Conservation (phyloP, 2,329 filamentous ascomycete species). For the Aspergillus vadensis region DNA sequence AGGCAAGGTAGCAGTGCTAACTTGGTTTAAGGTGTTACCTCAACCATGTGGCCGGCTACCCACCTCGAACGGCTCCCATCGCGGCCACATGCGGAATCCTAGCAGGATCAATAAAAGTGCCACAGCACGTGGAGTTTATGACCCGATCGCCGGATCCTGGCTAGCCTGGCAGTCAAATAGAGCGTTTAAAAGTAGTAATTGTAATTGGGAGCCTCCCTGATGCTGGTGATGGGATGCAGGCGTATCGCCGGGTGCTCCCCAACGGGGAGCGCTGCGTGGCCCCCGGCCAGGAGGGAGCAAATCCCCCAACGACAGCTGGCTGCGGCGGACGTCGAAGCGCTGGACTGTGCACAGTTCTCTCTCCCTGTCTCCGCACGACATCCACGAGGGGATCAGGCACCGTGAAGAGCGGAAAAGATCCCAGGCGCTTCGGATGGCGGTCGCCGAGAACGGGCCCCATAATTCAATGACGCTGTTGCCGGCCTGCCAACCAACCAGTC, state of each 20-base stretch:
- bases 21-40: neutral
- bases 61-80: slow-evolving; percentile 1
- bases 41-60: slow-evolving; percentile 11
- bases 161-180: slow-evolving; percentile 10
- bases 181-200: slow-evolving; percentile 5
- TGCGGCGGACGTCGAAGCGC: slow-evolving; percentile 8
- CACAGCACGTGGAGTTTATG: slow-evolving; percentile 20
- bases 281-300: neutral
- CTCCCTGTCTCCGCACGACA: slow-evolving; percentile 1
- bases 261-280: neutral
- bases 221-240: neutral
- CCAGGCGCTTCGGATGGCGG: slow-evolving; percentile 17
- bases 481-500: neutral
- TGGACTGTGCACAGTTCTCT: slow-evolving; percentile 10
- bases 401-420: slow-evolving; percentile 12
- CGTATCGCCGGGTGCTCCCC: neutral
- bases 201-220: neutral
- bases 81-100: slow-evolving; percentile 10
- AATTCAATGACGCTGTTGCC: slow-evolving; percentile 9
- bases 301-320: neutral
- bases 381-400: slow-evolving; percentile 15
- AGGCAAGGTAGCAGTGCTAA: neutral
- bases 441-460: slow-evolving; percentile 24
- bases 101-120: slow-evolving; percentile 25
- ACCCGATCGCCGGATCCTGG: slow-evolving; percentile 21